Evolutionary conservation across 2,329 filamentous ascomycete species (phyloP).

Genomic region (Fusarium gaditjirri): DNA sequence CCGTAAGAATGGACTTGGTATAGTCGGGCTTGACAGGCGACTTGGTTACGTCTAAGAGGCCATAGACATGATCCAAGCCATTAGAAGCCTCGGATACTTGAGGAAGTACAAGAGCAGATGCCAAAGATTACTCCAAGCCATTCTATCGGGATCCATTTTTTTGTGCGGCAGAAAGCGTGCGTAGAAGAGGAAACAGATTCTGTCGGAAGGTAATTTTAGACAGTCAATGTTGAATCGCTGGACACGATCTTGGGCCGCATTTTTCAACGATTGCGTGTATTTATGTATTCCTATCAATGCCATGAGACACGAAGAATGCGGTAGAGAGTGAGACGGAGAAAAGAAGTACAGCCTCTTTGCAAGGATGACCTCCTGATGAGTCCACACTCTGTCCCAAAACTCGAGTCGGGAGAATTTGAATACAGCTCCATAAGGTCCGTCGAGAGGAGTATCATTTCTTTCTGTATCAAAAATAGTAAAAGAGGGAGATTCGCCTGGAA

Average conservation of each 20-base stretch:
- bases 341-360: background rate
- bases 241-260: no score
- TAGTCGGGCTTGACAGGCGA: background rate
- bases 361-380: background rate
- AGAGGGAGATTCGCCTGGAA: background rate
- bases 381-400: background rate
- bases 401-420: fast-evolving
- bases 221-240: no score
- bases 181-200: background rate
- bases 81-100: background rate
- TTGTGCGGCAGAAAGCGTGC: no score
- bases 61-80: background rate
- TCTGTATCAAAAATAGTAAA: background rate
- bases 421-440: background rate
- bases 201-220: background rate
- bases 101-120: background rate
- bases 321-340: background rate
- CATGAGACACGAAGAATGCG: background rate
- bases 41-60: background rate
- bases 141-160: no score
- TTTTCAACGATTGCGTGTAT: no score
- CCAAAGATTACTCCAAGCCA: no score
- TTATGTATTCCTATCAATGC: no score
- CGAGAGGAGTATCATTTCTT: background rate
- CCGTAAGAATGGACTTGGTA: background rate